Evolutionary conservation across 163 green algal genomes (phyloP).

Genomic region (Chlorella variabilis): DNA sequence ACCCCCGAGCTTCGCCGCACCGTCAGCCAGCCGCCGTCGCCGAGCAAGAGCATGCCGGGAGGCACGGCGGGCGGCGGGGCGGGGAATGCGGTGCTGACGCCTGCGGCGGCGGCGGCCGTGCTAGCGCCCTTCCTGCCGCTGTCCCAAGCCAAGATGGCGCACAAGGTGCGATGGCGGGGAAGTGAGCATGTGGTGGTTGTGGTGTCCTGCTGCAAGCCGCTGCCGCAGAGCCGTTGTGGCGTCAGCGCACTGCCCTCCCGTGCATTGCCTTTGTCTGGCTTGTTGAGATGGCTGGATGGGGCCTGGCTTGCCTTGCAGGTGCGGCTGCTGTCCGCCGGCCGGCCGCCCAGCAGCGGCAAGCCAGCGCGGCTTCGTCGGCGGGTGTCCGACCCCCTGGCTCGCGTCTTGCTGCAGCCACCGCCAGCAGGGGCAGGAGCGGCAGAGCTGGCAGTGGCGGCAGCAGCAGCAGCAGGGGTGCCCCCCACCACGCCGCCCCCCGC

Average conservation of each 20-base stretch:
- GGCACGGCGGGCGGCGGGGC: neutral
- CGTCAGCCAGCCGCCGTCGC: constrained; percentile 26
- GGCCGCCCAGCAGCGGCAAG: constrained; percentile 11
- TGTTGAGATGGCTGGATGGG: too few species aligned
- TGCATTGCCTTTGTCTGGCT: too few species aligned
- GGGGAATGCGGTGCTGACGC: neutral
- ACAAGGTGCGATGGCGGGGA: constrained; percentile 14
- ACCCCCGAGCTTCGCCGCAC: constrained; percentile 32
- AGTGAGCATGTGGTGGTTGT: too few species aligned
- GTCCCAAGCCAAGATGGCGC: constrained; percentile 29
- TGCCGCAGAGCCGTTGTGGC: too few species aligned
- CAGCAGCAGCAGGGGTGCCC: neutral
- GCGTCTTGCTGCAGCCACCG: neutral
- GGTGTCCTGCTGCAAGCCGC: too few species aligned
- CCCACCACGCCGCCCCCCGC: constrained; percentile 6
- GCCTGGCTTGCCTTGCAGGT: too few species aligned
- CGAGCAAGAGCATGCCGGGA: constrained; percentile 29
- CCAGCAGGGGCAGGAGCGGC: neutral
- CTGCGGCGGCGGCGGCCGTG: neutral
- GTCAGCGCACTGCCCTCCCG: too few species aligned
- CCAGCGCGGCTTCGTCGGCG: constrained; percentile 1
- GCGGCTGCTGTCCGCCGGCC: constrained; percentile 20
- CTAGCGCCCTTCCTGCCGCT: constrained; percentile 33
- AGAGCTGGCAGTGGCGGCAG: neutral
- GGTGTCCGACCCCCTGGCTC: constrained; percentile 17